Percentiles rank a stretch among this genome's conserved stretches.
Evolutionary conservation across 495 filamentous ascomycete genomes (phyloP).

Genomic region (Thermothielavioides terrestris): DNA sequence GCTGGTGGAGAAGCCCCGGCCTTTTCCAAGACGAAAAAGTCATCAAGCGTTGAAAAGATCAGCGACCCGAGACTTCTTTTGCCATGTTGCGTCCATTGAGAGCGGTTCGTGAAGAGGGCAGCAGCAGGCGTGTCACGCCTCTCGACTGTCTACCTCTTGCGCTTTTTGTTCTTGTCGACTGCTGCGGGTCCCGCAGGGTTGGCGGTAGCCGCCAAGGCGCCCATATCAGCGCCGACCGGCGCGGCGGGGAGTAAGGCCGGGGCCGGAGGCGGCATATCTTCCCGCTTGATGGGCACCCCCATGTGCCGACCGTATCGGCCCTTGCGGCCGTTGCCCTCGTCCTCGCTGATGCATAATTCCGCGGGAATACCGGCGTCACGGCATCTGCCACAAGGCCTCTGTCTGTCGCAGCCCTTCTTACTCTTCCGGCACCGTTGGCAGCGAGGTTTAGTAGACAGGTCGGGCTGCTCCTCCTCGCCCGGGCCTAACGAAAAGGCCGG

Average conservation of each 20-base stretch:
- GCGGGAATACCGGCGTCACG: slow-evolving; percentile 88
- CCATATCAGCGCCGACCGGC: slow-evolving; percentile 23
- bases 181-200: no score
- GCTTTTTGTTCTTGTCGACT: slow-evolving; percentile 41
- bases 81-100: no score
- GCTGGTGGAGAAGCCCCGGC: background rate
- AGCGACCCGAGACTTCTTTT: background rate
- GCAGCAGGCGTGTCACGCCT: background rate
- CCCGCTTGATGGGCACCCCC: slow-evolving; percentile 82
- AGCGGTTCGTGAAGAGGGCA: background rate
- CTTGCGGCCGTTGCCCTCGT: slow-evolving; percentile 91
- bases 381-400: slow-evolving; percentile 89
- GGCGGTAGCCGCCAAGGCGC: background rate
- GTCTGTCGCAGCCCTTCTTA: slow-evolving; percentile 97
- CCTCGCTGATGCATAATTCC: slow-evolving; percentile 91
- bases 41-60: background rate
- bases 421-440: slow-evolving; percentile 98
- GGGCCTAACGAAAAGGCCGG: slow-evolving; percentile 53
- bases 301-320: slow-evolving; percentile 95
- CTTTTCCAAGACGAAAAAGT: background rate
- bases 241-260: slow-evolving; percentile 33
- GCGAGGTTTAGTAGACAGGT: slow-evolving; percentile 86
- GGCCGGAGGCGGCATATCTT: slow-evolving; percentile 25
- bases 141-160: slow-evolving; percentile 34
- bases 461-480: slow-evolving; percentile 75